Percentiles rank a stretch among this genome's conserved stretches.
Conservation (phyloP, 306 rosid genomes). For the Mimosa bimucronata region DNA sequence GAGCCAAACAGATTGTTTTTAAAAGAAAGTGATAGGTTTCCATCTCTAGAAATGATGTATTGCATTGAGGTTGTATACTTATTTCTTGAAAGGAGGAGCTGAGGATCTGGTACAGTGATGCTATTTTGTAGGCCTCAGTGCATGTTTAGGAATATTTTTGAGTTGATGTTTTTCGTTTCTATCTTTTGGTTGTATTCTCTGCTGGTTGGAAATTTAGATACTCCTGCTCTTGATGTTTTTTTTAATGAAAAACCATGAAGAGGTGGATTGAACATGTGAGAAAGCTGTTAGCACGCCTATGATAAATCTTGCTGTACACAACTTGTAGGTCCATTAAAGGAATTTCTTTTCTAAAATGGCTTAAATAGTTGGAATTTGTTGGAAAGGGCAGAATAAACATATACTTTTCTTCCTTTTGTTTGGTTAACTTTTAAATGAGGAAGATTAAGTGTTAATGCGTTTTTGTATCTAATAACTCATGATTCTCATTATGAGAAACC, state of each 20-base stretch:
- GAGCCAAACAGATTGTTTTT: not conserved
- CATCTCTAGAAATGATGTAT: not conserved
- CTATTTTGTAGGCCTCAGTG: constrained; percentile 9
- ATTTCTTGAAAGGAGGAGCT: constrained; percentile 12
- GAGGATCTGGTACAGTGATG: constrained; percentile 3
- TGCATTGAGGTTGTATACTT: not conserved
- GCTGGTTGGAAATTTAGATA: constrained; percentile 6
- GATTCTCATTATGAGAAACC: constrained; percentile 13
- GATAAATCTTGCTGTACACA: constrained; percentile 20
- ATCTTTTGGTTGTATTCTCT: not conserved
- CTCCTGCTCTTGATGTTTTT: not conserved
- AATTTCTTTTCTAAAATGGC: constrained; percentile 11
- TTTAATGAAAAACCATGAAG: not conserved
- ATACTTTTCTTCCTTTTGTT: not conserved
- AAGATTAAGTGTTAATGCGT: not conserved
- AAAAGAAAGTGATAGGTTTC: not conserved
- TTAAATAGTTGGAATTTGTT: constrained; percentile 25
- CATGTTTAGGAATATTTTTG: not conserved
- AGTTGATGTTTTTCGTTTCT: not conserved
- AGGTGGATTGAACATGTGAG: not conserved
- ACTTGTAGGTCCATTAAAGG: not conserved
- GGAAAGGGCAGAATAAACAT: constrained; percentile 7
- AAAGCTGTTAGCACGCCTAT: not conserved
- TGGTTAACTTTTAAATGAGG: not conserved
- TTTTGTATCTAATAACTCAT: not conserved